Base-by-base conservation (phyloP, 169 alveolate species). In the Plasmodium malariae region DNA sequence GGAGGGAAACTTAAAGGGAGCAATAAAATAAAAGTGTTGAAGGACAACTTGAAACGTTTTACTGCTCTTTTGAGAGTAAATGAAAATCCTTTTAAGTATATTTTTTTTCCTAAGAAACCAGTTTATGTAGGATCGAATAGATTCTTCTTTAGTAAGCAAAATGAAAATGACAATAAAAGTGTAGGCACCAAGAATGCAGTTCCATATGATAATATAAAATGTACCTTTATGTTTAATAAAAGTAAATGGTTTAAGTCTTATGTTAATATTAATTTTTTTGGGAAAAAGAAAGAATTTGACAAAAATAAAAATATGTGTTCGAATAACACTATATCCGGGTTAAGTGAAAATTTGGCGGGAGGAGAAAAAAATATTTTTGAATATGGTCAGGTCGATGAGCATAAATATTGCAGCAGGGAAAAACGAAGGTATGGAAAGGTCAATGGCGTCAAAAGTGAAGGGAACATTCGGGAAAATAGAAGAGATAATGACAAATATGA, bases 21-120 rank as follows among this genome's bases (percentile, higher is more conserved):
- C n/a, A 71, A 71, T 71, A 71, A 49, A 34, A 71, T 24, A 49
- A 28, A 37, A 48, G n/a, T 28, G 30, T 4, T 30, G 51, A 48
- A 71, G 28, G 51, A 24, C 28, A 71, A 51, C 14, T 48, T 71
- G 5, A 49, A 19, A 36, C 12, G 37, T 34, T 67, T 67, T 12
- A 67, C 17, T 67, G 37, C 74, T 2, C 0, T 60, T 28, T 67
- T 67, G 7, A 67, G 37, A 67, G 34, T 19, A 7, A 17, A 67
- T 67, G 60, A 43, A 40, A 19, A 37, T 37, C 24, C 14, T 34
- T 1, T 3, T 17, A 37, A 67, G 6, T 19, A 1, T 0, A 37
- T 40, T n/a, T n/a, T 32, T 6, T 17, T 14, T 14, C 57, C 74
- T 67, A 67, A 67, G 14, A 67, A 7, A 19, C n/a, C n/a, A n/a